Percentiles rank a stretch among this genome's conserved stretches.
Conservation (phyloP, 1,139 yeast species). For the Candida frijolesensis region DNA sequence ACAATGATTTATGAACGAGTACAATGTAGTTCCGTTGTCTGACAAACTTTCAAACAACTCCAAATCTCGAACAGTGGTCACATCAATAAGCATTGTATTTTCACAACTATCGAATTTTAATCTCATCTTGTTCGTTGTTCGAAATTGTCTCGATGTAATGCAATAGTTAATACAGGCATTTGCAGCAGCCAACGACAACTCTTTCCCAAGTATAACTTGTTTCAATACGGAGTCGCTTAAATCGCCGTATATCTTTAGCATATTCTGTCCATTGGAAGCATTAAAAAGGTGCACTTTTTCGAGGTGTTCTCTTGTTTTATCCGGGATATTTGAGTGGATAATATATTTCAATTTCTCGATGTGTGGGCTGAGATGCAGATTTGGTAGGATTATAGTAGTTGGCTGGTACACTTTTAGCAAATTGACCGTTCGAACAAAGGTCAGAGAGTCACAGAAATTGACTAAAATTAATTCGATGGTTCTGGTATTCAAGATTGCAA, state of each 20-base stretch:
- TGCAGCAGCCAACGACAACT: slow-evolving; percentile 32
- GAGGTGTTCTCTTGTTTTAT: slow-evolving; percentile 23
- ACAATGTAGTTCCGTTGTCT: slow-evolving; percentile 30
- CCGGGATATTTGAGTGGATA: slow-evolving; percentile 30
- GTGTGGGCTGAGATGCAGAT: slow-evolving; percentile 22
- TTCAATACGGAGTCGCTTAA: slow-evolving; percentile 9
- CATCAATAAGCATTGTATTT: slow-evolving; percentile 43
- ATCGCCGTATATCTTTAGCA: slow-evolving; percentile 9
- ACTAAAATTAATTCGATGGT: slow-evolving; percentile 27
- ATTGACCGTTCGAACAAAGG: slow-evolving; percentile 46
- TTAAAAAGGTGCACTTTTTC: slow-evolving; percentile 25
- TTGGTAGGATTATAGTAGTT: slow-evolving; percentile 36
- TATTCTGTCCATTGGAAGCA: slow-evolving; percentile 11
- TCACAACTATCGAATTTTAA: slow-evolving; percentile 40
- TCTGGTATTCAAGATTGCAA: slow-evolving; percentile 12
- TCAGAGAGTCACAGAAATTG: slow-evolving; percentile 43
- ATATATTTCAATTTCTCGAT: slow-evolving; percentile 36
- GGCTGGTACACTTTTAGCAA: slow-evolving; percentile 39
- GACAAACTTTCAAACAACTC: slow-evolving; percentile 37
- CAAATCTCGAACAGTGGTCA: slow-evolving; percentile 32
- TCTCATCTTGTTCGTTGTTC: slow-evolving; percentile 28
- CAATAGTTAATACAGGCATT: slow-evolving; percentile 32
- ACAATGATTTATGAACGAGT: slow-evolving; percentile 37
- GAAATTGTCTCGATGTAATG: slow-evolving; percentile 11
- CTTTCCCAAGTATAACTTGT: slow-evolving; percentile 27